phyloP scores from a whole-genome alignment of 2,329 filamentous ascomycete species.

The Thelonectria blattea region DNA sequence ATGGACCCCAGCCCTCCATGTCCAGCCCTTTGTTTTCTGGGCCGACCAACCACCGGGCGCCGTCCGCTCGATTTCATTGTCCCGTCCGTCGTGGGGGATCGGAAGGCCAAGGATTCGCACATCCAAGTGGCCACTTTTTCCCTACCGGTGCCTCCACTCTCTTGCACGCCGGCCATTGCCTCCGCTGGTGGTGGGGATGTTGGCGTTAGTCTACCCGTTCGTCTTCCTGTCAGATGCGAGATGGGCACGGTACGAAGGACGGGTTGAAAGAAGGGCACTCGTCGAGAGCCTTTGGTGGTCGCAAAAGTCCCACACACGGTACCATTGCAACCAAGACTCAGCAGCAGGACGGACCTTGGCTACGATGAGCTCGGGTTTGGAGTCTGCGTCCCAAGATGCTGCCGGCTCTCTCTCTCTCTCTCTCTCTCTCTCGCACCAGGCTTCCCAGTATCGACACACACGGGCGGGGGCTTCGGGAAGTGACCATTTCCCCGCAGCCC shows the following conservation, averaged over 20 bases:
- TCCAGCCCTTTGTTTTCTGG: slow-evolving; percentile 30
- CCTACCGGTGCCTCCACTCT: slow-evolving; percentile 27
- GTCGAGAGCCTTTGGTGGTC: slow-evolving; percentile 22
- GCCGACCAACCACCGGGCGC: slow-evolving; percentile 27
- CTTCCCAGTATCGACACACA: slow-evolving; percentile 1
- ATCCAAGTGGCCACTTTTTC: slow-evolving; percentile 36
- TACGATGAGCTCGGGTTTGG: slow-evolving; percentile 26
- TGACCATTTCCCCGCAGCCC: slow-evolving; percentile 13
- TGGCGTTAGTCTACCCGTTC: slow-evolving; percentile 46
- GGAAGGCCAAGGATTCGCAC: slow-evolving; percentile 33
- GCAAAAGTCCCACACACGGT: slow-evolving; percentile 30
- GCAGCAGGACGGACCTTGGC: slow-evolving; percentile 7
- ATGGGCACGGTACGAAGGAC: slow-evolving; percentile 27
- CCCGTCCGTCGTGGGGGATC: slow-evolving; percentile 27
- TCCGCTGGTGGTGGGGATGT: slow-evolving; percentile 35
- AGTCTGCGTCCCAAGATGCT: slow-evolving; percentile 20
- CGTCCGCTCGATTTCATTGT: slow-evolving; percentile 18
- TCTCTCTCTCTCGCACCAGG: slow-evolving; percentile 1
- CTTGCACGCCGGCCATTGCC: slow-evolving; percentile 37
- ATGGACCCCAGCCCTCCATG: slow-evolving; percentile 35
- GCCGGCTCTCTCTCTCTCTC: no score
- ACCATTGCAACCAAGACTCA: slow-evolving; percentile 7
- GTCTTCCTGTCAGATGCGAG: slow-evolving; percentile 38
- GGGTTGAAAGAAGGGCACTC: slow-evolving; percentile 21
- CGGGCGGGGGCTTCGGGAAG: slow-evolving; percentile 15